These are phyloP conservation scores for Grosmannia penicillata DNA, from an alignment of 2,329 filamentous ascomycete species.

Conservation along the genomic window DNA sequence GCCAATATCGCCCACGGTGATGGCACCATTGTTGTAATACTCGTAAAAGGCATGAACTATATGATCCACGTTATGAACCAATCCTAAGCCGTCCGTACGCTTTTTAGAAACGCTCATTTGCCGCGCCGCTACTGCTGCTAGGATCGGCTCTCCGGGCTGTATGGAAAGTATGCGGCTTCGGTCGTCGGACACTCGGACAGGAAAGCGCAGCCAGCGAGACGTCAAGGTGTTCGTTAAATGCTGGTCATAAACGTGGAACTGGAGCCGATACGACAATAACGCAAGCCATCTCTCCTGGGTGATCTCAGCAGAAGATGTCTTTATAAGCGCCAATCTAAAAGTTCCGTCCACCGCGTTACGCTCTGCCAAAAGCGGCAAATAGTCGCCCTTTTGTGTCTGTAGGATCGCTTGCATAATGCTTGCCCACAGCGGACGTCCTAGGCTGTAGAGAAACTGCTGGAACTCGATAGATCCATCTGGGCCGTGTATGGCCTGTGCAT, in stretches of 20 bases:
- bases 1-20: slow-evolving; percentile 1
- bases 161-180: neutral
- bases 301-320: neutral
- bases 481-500: neutral
- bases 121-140: neutral
- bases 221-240: neutral
- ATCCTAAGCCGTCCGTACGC: neutral
- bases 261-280: neutral
- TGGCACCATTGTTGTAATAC: slow-evolving; percentile 1
- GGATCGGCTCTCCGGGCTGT: slow-evolving; percentile 1
- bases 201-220: slow-evolving; percentile 1
- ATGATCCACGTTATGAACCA: neutral
- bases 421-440: slow-evolving; percentile 1
- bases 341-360: neutral
- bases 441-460: neutral
- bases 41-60: neutral
- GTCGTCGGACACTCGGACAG: neutral
- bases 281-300: neutral
- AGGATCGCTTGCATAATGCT: neutral
- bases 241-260: neutral
- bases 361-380: neutral
- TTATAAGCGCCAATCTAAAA: neutral
- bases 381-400: too few species aligned
- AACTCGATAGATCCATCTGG: neutral
- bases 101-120: neutral